A percentile compares a stretch with the other conserved stretches of the same genome.
These are phyloP conservation scores for Ogataea methylovora DNA, from an alignment of 805 yeast species.

Conservation along the genomic window DNA sequence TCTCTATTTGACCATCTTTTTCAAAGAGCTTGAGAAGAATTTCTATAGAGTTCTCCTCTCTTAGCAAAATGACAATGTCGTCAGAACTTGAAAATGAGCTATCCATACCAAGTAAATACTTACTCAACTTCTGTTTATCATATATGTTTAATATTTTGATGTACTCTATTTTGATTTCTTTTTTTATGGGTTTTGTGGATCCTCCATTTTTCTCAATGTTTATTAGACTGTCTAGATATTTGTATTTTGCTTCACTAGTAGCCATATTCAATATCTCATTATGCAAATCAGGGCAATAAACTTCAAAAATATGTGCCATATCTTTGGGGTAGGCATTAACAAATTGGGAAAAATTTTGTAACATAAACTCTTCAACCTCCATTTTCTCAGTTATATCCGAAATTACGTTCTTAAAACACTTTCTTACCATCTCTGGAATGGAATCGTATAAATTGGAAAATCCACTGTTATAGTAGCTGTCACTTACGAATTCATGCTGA, in stretches of 20 bases:
- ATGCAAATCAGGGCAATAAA: constrained; percentile 33
- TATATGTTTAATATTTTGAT: constrained; percentile 19
- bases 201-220: constrained; percentile 10
- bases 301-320: constrained; percentile 30
- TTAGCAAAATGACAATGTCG: constrained; percentile 14
- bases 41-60: constrained; percentile 19
- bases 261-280: constrained; percentile 24
- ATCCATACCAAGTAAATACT: constrained; percentile 15
- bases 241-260: constrained; percentile 19
- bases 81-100: constrained; percentile 7
- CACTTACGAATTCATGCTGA: too few relatives aligned
- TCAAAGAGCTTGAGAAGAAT: constrained; percentile 26
- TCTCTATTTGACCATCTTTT: constrained; percentile 14
- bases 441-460: constrained; percentile 23
- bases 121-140: constrained; percentile 9
- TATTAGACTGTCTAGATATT: constrained; percentile 28
- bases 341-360: constrained; percentile 21
- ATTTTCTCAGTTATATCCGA: constrained; percentile 8
- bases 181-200: constrained; percentile 3
- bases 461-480: too few relatives aligned
- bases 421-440: constrained; percentile 18
- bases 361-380: constrained; percentile 20
- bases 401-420: constrained; percentile 14
- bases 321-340: constrained; percentile 23
- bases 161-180: constrained; percentile 15